Conservation (phyloP, 768 basidiomycete genomes). For the Agrocybe pediades region DNA sequence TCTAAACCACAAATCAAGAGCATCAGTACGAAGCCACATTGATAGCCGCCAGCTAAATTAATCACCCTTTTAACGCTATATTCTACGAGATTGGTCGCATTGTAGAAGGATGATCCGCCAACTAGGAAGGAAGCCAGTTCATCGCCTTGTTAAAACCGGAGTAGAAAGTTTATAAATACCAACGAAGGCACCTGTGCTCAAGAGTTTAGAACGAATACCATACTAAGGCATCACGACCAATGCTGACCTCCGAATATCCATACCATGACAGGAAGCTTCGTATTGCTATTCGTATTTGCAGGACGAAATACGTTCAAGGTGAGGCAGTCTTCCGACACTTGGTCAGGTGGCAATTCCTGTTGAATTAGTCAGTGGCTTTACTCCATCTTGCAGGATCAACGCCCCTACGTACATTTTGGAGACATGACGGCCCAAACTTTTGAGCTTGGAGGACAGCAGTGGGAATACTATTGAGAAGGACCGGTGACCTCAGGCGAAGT, state of each 20-base stretch:
- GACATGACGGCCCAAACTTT: conserved; percentile 42
- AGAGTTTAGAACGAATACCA: too few relatives aligned
- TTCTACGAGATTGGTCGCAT: conserved; percentile 31
- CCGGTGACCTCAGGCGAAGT: not conserved
- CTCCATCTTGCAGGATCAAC: not conserved
- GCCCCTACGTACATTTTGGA: conserved; percentile 45
- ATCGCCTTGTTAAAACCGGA: too few relatives aligned
- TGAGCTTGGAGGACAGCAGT: conserved; percentile 27
- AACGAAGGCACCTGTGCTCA: not conserved
- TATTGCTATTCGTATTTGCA: conserved; percentile 23
- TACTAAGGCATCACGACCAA: not conserved
- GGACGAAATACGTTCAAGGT: conserved; percentile 60
- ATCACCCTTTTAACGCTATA: conserved; percentile 30
- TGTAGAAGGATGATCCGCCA: conserved; percentile 21
- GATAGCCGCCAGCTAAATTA: too few relatives aligned
- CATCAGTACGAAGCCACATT: too few relatives aligned
- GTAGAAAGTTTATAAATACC: too few relatives aligned
- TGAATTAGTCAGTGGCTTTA: not conserved
- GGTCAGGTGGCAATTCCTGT: conserved; percentile 24
- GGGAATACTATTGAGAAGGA: not conserved
- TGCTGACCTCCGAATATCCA: conserved; percentile 13
- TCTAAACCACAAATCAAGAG: not conserved
- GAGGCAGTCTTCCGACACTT: conserved; percentile 56
- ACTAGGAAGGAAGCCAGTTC: not conserved
- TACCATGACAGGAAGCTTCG: conserved; percentile 36